Evolutionary conservation across 2,329 filamentous ascomycete species (phyloP).

Genomic region (Trichoderma sp.): DNA sequence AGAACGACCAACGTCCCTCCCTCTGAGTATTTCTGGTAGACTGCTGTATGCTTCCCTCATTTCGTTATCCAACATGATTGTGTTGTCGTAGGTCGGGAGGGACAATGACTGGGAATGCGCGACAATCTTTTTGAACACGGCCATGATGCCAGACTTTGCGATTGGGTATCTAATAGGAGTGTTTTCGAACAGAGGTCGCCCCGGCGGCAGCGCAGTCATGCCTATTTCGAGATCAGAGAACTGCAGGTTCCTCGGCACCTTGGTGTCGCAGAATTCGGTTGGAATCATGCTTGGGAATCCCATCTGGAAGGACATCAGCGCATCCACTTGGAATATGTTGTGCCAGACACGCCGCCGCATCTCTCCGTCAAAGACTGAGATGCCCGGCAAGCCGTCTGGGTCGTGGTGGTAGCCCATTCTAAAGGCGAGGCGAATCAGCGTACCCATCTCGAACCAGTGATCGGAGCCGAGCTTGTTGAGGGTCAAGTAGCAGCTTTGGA

Average conservation of each 20-base stretch:
- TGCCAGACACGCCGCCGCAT: constrained; percentile 10
- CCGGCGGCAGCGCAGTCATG: background rate
- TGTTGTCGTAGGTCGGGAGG: background rate
- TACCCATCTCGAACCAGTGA: constrained; percentile 12
- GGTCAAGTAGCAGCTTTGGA: background rate
- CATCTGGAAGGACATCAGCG: constrained; percentile 9
- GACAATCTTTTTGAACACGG: constrained; percentile 3
- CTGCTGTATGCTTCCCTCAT: background rate
- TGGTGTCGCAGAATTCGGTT: constrained; percentile 7
- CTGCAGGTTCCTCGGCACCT: constrained; percentile 6
- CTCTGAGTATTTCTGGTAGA: background rate
- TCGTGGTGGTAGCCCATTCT: constrained; percentile 5
- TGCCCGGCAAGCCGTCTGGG: background rate
- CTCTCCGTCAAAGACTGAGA: constrained; percentile 8
- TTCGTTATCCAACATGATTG: background rate
- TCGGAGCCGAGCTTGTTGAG: background rate
- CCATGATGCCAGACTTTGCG: constrained; percentile 4
- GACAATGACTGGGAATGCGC: background rate
- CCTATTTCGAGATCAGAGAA: background rate
- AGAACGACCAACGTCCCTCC: background rate
- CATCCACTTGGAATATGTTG: constrained; percentile 3
- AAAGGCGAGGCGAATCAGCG: constrained; percentile 1
- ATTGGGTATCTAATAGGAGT: background rate
- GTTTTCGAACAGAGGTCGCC: background rate
- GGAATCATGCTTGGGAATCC: constrained; percentile 7